Evolutionary conservation across 169 alveolate genomes (phyloP).

Genomic region (Plasmodium reichenowi): DNA sequence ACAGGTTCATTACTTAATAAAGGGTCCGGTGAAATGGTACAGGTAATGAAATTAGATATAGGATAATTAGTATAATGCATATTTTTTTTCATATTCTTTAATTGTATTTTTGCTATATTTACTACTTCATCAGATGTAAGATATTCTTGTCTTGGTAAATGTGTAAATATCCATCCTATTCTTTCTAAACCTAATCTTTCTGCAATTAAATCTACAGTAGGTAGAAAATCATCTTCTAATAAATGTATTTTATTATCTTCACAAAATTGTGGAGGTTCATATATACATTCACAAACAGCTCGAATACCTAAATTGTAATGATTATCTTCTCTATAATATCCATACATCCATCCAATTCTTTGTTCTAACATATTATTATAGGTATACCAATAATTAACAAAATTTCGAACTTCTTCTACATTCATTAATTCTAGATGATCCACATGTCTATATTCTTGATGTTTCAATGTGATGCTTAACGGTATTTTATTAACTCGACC

Average conservation of each 20-base stretch:
- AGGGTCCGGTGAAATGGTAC: conserved; percentile 90
- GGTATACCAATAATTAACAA: conserved; percentile 94
- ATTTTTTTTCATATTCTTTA: conserved; percentile 52
- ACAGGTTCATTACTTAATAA: conserved; percentile 85
- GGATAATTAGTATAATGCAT: conserved; percentile 90
- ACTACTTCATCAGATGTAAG: conserved; percentile 95
- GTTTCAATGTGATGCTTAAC: conserved; percentile 94
- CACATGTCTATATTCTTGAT: conserved; percentile 97
- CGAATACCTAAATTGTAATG: conserved; percentile 97
- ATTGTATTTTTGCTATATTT: conserved; percentile 82
- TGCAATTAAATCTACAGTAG: conserved; percentile 93
- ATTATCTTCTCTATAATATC: conserved; percentile 97
- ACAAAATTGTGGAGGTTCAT: conserved; percentile 96
- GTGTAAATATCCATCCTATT: conserved; percentile 97
- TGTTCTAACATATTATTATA: conserved; percentile 91
- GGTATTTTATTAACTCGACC: conserved; percentile 89
- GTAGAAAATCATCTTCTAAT: conserved; percentile 82
- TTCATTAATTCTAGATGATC: conserved; percentile 98
- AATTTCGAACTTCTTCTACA: conserved; percentile 93
- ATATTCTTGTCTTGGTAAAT: conserved; percentile 94
- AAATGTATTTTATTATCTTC: conserved; percentile 80
- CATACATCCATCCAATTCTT: conserved; percentile 97
- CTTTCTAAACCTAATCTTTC: conserved; percentile 93
- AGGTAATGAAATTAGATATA: conserved; percentile 85
- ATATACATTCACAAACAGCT: conserved; percentile 97